Base-by-base conservation (phyloP, 2,329 filamentous ascomycete species). In the Kalaharituber pfeilii region DNA sequence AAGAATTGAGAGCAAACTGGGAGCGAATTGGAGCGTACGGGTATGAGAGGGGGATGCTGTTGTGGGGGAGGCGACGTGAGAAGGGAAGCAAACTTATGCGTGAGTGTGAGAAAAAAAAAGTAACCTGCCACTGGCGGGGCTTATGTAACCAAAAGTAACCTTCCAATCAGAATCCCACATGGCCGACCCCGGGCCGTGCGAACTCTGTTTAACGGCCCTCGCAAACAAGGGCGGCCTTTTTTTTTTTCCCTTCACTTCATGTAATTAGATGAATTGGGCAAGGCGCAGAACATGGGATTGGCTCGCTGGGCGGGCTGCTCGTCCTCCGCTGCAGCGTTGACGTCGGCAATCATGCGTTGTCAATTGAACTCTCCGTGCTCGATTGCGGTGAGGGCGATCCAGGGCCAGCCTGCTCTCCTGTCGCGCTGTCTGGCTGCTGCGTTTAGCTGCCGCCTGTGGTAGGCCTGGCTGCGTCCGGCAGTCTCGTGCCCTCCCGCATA, bases 1-100 rank as follows among this genome's bases (percentile, higher is more conserved):
- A 47, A 39, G 50, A 53, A 52, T 39, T 49, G 54, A 33, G n/a
- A n/a, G n/a, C n/a, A n/a, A n/a, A n/a, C n/a, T 33, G 54, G 42
- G 33, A 51, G 29, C 20, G 53, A 36, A 9, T 36, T 36, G 30
- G 9, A n/a, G 30, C 9, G 9, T 36, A n/a, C 9, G n/a, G 30
- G 30, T 9, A 36, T n/a, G 9, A n/a, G 30, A 9, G n/a, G 9
- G 9, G 30, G 30, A 9, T 36, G 30, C n/a, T n/a, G 30, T 36
- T 9, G n/a, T 9, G 9, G 30, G 30, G 30, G 9, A 36, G 30
- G 30, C 30, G 9, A 36, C 30, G n/a, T 9, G 30, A 9, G n/a
- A n/a, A n/a, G 30, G 9, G 30, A 36, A 36, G 25, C n/a, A 47
- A 47, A 47, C 18, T 20, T 22, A 47, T 47, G 42, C 33, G 15